phyloP scores from a whole-genome alignment of 495 filamentous ascomycete species.

The Achaetomiella virescens region DNA sequence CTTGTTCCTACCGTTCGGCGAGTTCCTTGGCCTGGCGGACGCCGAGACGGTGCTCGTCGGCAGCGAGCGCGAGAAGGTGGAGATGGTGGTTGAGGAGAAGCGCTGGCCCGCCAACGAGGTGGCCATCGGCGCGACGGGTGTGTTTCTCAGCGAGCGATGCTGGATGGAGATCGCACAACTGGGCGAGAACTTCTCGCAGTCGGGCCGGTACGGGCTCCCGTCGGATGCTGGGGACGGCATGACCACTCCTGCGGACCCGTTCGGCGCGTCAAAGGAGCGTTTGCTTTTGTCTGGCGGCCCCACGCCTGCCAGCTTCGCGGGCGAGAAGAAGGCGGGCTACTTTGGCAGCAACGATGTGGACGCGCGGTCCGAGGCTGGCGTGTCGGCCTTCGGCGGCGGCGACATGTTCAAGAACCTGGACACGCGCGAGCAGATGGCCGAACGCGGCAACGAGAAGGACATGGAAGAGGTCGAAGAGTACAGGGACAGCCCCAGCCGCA shows the following conservation, averaged over 20 bases:
- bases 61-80: constrained; percentile 87
- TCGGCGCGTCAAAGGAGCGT: constrained; percentile 65
- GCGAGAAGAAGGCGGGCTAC: constrained; percentile 71
- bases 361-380: constrained; percentile 81
- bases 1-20: constrained; percentile 89
- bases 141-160: constrained; percentile 91
- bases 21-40: constrained; percentile 86
- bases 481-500: constrained; percentile 70
- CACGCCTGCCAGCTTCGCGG: constrained; percentile 56
- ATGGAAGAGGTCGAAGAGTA: constrained; percentile 86
- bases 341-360: constrained; percentile 82
- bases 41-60: constrained; percentile 77
- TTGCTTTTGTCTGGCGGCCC: constrained; percentile 53
- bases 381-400: constrained; percentile 77
- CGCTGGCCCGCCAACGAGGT: constrained; percentile 91
- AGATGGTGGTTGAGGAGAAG: constrained; percentile 80
- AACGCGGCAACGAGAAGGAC: constrained; percentile 86
- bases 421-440: constrained; percentile 86
- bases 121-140: constrained; percentile 80
- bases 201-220: constrained; percentile 45
- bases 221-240: constrained; percentile 40
- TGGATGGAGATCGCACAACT: constrained; percentile 85
- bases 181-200: constrained; percentile 51
- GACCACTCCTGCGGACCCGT: constrained; percentile 36
- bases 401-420: constrained; percentile 99